Evolutionary conservation across 2,329 filamentous ascomycete species (phyloP).

Genomic region (Paraconiothyrium brasiliense): DNA sequence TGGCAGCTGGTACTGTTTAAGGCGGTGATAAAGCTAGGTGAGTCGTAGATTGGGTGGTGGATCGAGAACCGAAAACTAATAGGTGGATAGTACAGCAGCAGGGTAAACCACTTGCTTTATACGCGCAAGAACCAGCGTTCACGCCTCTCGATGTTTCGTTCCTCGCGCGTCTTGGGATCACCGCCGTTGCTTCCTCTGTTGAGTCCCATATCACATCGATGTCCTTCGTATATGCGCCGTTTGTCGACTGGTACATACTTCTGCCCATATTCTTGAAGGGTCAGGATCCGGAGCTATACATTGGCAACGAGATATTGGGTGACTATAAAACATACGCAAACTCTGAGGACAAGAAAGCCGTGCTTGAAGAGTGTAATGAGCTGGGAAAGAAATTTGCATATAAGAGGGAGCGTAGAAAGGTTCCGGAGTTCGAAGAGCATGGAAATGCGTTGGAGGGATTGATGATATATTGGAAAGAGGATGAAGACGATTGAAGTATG

Average conservation of each 20-base stretch:
- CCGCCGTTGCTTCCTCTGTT: conserved; percentile 23
- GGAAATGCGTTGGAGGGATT: conserved; percentile 44
- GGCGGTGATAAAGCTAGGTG: conserved; percentile 30
- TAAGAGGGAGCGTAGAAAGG: conserved; percentile 23
- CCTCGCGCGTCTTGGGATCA: conserved; percentile 34
- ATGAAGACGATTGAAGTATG: conserved; percentile 16
- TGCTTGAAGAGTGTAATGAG: conserved; percentile 38
- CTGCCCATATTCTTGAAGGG: conserved; percentile 41
- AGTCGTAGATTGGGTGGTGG: background rate
- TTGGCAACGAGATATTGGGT: conserved; percentile 49
- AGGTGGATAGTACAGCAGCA: conserved; percentile 16
- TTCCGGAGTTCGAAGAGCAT: conserved; percentile 44
- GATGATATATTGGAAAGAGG: conserved; percentile 38
- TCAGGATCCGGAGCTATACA: conserved; percentile 43
- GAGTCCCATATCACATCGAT: conserved; percentile 30
- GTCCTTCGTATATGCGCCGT: conserved; percentile 48
- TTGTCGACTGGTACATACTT: conserved; percentile 49
- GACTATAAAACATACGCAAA: conserved; percentile 40
- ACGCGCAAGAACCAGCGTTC: conserved; percentile 50
- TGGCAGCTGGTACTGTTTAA: conserved; percentile 52
- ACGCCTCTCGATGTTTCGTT: conserved; percentile 43
- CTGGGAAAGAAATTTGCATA: conserved; percentile 38
- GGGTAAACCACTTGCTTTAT: conserved; percentile 24
- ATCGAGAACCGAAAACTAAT: conserved; percentile 1
- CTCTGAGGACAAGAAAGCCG: conserved; percentile 33